Evolutionary conservation across 768 basidiomycete genomes (phyloP).

Genomic region (Suillus subalutaceus): DNA sequence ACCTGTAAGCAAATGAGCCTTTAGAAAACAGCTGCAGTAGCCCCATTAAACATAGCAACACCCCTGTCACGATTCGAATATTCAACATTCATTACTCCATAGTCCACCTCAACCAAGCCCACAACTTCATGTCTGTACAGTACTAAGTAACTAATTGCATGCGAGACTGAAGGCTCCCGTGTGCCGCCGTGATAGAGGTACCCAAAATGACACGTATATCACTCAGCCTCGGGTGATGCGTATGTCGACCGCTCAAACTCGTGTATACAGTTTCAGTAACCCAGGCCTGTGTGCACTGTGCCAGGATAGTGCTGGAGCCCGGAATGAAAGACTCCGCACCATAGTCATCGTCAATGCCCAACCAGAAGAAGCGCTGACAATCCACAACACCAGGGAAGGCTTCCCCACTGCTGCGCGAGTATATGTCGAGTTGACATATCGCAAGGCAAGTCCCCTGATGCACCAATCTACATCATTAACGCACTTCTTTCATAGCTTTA

Average conservation of each 20-base stretch:
- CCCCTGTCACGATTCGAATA: too few species aligned
- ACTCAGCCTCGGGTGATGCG: neutral
- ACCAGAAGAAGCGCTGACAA: conserved; percentile 25
- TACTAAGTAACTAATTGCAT: too few species aligned
- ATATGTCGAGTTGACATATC: conserved; percentile 37
- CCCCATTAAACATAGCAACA: too few species aligned
- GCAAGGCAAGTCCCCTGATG: conserved; percentile 32
- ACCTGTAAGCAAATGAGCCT: too few species aligned
- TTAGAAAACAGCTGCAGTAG: too few species aligned
- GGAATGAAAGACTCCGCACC: neutral
- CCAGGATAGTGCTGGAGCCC: neutral
- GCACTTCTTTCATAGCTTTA: too few species aligned
- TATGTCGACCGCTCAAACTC: neutral
- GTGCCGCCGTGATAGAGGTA: neutral
- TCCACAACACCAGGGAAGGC: conserved; percentile 43
- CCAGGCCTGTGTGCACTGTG: neutral
- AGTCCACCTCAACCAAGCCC: too few species aligned
- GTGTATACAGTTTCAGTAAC: neutral
- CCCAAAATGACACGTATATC: neutral
- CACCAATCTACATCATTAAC: too few species aligned
- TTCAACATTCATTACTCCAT: too few species aligned
- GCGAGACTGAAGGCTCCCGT: too few species aligned
- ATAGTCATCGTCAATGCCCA: neutral
- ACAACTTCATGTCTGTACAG: too few species aligned
- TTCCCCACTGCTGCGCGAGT: conserved; percentile 32